phyloP scores from a whole-genome alignment of 2,329 filamentous ascomycete species.

The Teratosphaeria zuluensis region DNA sequence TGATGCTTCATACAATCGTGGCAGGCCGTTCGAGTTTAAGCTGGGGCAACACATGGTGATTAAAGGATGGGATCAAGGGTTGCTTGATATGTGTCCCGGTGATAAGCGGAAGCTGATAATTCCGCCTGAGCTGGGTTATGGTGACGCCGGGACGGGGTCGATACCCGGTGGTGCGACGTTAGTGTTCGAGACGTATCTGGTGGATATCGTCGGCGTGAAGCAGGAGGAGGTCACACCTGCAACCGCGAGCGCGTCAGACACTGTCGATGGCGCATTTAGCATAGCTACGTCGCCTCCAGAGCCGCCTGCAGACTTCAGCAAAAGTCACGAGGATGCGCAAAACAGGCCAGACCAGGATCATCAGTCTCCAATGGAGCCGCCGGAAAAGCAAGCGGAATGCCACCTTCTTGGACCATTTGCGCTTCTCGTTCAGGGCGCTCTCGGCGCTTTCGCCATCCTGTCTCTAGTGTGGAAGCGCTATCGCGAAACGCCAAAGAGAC shows the following conservation, averaged over 20 bases:
- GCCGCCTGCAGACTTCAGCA: constrained; percentile 3
- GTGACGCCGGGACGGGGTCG: constrained; percentile 56
- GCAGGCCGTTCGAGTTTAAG: constrained; percentile 65
- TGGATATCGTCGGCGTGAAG: constrained; percentile 65
- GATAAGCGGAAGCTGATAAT: constrained; percentile 85
- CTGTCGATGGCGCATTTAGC: constrained; percentile 10
- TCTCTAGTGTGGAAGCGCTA: constrained; percentile 89
- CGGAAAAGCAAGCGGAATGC: constrained; percentile 56
- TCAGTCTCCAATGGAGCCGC: not conserved
- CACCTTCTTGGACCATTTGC: constrained; percentile 83
- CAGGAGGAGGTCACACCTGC: constrained; percentile 10
- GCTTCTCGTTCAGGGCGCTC: constrained; percentile 75
- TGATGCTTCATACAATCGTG: constrained; percentile 66
- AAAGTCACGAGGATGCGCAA: constrained; percentile 6
- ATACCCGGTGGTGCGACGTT: constrained; percentile 76
- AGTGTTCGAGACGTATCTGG: constrained; percentile 84
- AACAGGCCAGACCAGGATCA: constrained; percentile 1
- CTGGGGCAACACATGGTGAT: constrained; percentile 80
- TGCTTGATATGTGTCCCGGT: constrained; percentile 89
- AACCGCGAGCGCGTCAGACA: constrained; percentile 1
- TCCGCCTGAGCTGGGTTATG: constrained; percentile 78
- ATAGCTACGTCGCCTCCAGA: constrained; percentile 18
- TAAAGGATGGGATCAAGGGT: constrained; percentile 85
- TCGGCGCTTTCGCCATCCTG: constrained; percentile 72
- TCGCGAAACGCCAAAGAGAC: constrained; percentile 82